Base-by-base conservation (phyloP, 139 green algal genomes). In the Coelastrella sp. region DNA sequence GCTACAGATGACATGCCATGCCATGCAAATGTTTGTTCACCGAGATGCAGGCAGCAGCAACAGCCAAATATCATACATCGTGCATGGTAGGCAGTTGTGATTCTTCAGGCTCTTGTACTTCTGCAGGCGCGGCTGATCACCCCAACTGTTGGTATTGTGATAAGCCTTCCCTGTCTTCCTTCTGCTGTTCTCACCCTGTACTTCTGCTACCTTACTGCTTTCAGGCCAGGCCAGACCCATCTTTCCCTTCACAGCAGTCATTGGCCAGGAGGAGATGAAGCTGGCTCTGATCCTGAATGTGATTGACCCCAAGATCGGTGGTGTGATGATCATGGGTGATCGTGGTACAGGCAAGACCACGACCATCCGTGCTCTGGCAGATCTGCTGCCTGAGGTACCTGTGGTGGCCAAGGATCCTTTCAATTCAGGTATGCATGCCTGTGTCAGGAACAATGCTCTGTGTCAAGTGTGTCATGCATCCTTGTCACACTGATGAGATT, bases 311-410 rank as follows among this genome's bases (percentile, higher is more conserved):
- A 90, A 89, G 57, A 97, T 98, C 68, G 96, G 95, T 41, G 96
- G 95, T 38, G 95, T 98, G 8, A 94, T 98, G 74, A 97, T 98
- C 85, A 98, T 98, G 96, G 96, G 96, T 60, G 96, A 98, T 83
- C 90, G 96, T 41, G 95, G 95, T 73, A 98, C 94, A 9, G 96
- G 92, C 85, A 98, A 98, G 89, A 94, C 90, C 27, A 93, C 91
- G 40, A 93, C 93, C 77, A 93, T 97, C 69, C 88, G 95, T 38
- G 93, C 95, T 0, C 89, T 98, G 71, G 91, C 92, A 32, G 94
- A 98, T 63, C 85, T 98, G 68, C 90, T 98, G 72, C 96, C 95
- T 6, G 89, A 97, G 74, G 97, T 98, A 38, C 92, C 97, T 64
- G 93, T 98, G 8, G 95, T 98, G 21, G 81, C 73, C n/a, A 91